Percentiles rank a stretch among this genome's conserved stretches.
phyloP scores from a whole-genome alignment of 495 filamentous ascomycete genomes.

The Lentithecium fluviatile region DNA sequence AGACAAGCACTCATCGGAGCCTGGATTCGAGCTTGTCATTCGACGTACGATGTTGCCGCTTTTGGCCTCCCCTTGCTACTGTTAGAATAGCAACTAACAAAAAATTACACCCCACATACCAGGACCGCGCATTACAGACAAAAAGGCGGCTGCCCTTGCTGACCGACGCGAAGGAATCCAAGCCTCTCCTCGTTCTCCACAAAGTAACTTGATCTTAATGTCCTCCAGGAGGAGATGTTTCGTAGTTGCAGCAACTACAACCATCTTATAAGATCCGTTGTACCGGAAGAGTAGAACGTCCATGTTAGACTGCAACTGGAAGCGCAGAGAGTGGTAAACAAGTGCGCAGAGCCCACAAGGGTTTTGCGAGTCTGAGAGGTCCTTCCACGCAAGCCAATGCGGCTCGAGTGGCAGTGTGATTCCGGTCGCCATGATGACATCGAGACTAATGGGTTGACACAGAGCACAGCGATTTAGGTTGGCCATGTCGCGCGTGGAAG shows the following conservation, averaged over 20 bases:
- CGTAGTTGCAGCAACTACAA: not conserved
- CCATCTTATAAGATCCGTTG: not conserved
- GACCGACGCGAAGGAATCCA: not conserved
- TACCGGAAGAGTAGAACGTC: not conserved
- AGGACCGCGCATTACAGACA: no score
- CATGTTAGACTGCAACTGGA: not conserved
- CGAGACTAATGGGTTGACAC: constrained; percentile 3
- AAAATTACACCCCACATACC: no score
- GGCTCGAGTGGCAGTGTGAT: constrained; percentile 7
- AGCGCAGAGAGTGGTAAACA: not conserved
- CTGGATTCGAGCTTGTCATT: not conserved
- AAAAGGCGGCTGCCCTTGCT: not conserved
- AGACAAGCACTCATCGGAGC: not conserved
- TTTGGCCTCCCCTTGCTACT: not conserved
- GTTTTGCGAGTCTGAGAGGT: not conserved
- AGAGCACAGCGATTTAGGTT: constrained; percentile 4
- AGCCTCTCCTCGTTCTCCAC: not conserved
- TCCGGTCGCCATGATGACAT: constrained; percentile 1
- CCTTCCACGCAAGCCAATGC: not conserved
- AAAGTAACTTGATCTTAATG: not conserved
- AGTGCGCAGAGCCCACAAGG: not conserved
- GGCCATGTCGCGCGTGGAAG: not conserved
- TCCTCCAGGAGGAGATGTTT: not conserved
- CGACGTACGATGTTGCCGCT: not conserved
- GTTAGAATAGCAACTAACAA: not conserved